A percentile compares a stretch with the other conserved stretches of the same genome.
Evolutionary conservation across 2,329 filamentous ascomycete species (phyloP).

Genomic region (Fusarium chlamydosporum): DNA sequence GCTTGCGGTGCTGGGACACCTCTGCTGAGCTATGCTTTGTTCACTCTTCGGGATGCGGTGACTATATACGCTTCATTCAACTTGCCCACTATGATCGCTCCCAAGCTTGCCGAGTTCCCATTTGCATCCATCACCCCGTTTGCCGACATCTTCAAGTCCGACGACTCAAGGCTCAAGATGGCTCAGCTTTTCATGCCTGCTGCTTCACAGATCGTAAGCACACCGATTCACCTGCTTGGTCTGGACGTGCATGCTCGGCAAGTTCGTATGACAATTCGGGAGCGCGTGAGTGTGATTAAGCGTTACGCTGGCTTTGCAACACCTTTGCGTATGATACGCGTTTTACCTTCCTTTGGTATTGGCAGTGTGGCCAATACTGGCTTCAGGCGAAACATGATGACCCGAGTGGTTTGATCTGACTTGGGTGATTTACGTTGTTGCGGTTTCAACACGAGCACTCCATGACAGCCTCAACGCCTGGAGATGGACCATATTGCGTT

Average conservation of each 20-base stretch:
- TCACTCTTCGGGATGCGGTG: constrained; percentile 45
- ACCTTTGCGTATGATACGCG: constrained; percentile 45
- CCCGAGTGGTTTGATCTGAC: constrained; percentile 19
- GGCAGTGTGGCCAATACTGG: constrained; percentile 47
- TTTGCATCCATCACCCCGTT: constrained; percentile 39
- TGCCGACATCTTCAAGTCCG: constrained; percentile 38
- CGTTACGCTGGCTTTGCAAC: constrained; percentile 40
- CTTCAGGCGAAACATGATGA: constrained; percentile 44
- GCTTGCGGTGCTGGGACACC: constrained; percentile 39
- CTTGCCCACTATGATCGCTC: constrained; percentile 44
- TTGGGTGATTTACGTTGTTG: constrained; percentile 4
- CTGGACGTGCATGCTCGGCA: constrained; percentile 44
- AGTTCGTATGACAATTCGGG: constrained; percentile 32
- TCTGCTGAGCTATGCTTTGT: constrained; percentile 44
- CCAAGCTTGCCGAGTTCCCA: constrained; percentile 44
- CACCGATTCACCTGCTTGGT: constrained; percentile 46
- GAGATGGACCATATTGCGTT: constrained; percentile 10
- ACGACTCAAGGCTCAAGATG: constrained; percentile 46
- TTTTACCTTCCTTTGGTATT: constrained; percentile 45
- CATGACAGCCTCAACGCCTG: constrained; percentile 38
- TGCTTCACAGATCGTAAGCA: constrained; percentile 45
- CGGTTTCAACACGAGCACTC: constrained; percentile 40
- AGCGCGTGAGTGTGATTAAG: constrained; percentile 36
- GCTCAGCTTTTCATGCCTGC: constrained; percentile 46
- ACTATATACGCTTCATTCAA: constrained; percentile 50